Evolutionary conservation across 768 basidiomycete species (phyloP).

Genomic region (Boletus vinaceobasis): DNA sequence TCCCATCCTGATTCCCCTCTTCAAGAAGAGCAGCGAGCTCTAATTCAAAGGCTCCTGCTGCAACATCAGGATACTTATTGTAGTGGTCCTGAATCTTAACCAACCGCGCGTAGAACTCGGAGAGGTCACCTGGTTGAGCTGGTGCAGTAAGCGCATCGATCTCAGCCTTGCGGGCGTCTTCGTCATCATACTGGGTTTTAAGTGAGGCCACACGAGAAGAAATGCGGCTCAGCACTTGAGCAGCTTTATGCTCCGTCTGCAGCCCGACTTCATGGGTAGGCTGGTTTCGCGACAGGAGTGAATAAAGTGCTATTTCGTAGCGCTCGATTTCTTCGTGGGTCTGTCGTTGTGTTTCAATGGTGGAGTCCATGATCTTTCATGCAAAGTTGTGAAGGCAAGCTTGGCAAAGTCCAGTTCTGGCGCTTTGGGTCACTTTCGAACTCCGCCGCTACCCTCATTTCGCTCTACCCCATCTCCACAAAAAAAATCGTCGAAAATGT

Average conservation of each 20-base stretch:
- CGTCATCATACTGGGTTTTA: slow-evolving; percentile 73
- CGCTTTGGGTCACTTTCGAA: slow-evolving; percentile 40
- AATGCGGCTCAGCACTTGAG: slow-evolving; percentile 86
- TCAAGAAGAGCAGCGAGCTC: slow-evolving; percentile 82
- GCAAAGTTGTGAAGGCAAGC: background rate
- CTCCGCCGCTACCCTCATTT: slow-evolving; percentile 41
- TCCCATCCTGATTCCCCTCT: slow-evolving; percentile 64
- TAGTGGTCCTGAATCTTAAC: slow-evolving; percentile 96
- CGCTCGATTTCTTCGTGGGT: slow-evolving; percentile 95
- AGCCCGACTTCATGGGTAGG: slow-evolving; percentile 60
- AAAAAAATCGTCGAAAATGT: slow-evolving; percentile 55
- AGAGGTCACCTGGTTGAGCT: slow-evolving; percentile 65
- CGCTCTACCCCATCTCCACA: slow-evolving; percentile 28
- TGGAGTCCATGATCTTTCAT: slow-evolving; percentile 72
- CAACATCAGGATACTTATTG: slow-evolving; percentile 90
- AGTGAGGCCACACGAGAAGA: slow-evolving; percentile 63
- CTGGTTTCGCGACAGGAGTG: slow-evolving; percentile 68
- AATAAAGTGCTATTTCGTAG: slow-evolving; percentile 83
- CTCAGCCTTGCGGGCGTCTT: slow-evolving; percentile 68
- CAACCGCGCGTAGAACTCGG: slow-evolving; percentile 95
- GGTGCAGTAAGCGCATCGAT: slow-evolving; percentile 58
- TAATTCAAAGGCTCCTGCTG: slow-evolving; percentile 74
- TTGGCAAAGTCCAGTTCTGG: background rate
- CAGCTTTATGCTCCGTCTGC: slow-evolving; percentile 84
- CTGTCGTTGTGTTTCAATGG: slow-evolving; percentile 91